Conservation (phyloP, 495 filamentous ascomycete species). For the Aspergillus wentii region DNA sequence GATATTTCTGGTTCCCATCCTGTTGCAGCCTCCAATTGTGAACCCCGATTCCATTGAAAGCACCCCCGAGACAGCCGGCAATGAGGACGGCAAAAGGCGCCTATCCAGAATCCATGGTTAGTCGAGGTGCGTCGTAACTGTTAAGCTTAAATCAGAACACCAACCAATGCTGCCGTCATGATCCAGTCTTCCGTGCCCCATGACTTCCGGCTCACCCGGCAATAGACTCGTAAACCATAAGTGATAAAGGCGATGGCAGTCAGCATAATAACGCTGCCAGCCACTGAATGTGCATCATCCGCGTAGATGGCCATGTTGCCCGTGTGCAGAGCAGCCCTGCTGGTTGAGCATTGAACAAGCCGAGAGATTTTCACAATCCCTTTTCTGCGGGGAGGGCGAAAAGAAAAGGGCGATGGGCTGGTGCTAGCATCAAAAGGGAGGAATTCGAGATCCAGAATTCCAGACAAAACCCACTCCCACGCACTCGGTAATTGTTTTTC, state of each 20-base stretch:
- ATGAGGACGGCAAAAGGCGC: conserved; percentile 17
- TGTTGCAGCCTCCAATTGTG: conserved; percentile 6
- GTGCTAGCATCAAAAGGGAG: too few relatives aligned
- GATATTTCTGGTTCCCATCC: conserved; percentile 14
- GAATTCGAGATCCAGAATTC: too few relatives aligned
- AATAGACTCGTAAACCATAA: conserved; percentile 16
- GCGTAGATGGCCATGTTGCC: conserved; percentile 17
- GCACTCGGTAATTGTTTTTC: too few relatives aligned
- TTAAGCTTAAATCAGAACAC: too few relatives aligned
- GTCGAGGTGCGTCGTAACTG: too few relatives aligned
- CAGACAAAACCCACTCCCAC: too few relatives aligned
- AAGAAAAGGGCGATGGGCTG: too few relatives aligned
- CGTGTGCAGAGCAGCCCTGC: too few relatives aligned
- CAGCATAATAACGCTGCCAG: conserved; percentile 16
- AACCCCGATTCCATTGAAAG: conserved; percentile 21
- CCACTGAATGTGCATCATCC: conserved; percentile 15
- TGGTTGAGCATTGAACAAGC: too few relatives aligned
- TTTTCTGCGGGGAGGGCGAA: too few relatives aligned
- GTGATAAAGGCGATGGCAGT: conserved; percentile 13
- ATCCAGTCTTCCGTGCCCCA: conserved; percentile 24
- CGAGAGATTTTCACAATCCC: too few relatives aligned
- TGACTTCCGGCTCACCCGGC: conserved; percentile 11
- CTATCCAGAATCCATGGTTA: too few relatives aligned
- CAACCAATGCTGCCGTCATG: conserved; percentile 19
- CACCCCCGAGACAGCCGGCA: conserved; percentile 16